These are phyloP conservation scores for Metschnikowia santaceciliae DNA, from an alignment of 805 yeast species.

Conservation along the genomic window DNA sequence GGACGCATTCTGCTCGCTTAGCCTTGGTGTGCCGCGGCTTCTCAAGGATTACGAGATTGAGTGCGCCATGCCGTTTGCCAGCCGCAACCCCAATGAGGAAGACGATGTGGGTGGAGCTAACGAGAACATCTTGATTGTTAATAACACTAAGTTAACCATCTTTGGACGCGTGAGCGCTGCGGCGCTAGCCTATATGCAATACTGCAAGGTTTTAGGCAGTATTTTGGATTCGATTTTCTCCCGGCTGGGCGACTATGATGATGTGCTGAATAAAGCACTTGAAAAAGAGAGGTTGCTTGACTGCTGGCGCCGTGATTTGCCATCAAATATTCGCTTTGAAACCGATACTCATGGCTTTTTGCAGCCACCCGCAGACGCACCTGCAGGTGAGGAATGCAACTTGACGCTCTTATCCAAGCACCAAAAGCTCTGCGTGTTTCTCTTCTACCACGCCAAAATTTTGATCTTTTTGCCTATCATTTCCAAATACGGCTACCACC, in stretches of 20 bases:
- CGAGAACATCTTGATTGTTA: slow-evolving; percentile 55
- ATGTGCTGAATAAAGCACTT: slow-evolving; percentile 23
- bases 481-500: slow-evolving; percentile 39
- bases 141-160: slow-evolving; percentile 54
- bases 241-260: slow-evolving; percentile 42
- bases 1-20: slow-evolving; percentile 71
- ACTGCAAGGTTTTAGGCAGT: slow-evolving; percentile 67
- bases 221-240: slow-evolving; percentile 69
- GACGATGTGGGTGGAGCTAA: slow-evolving; percentile 35
- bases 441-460: slow-evolving; percentile 41
- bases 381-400: slow-evolving; percentile 13
- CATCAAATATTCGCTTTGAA: slow-evolving; percentile 57
- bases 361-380: slow-evolving; percentile 23
- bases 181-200: slow-evolving; percentile 63
- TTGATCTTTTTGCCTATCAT: slow-evolving; percentile 40
- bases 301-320: slow-evolving; percentile 72
- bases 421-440: slow-evolving; percentile 49
- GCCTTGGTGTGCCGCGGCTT: slow-evolving; percentile 78
- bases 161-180: slow-evolving; percentile 67
- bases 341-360: slow-evolving; percentile 56
- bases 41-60: slow-evolving; percentile 79
- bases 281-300: slow-evolving; percentile 64
- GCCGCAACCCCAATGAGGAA: slow-evolving; percentile 35
- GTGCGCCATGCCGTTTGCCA: slow-evolving; percentile 74
- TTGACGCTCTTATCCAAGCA: slow-evolving; percentile 37